A percentile compares a stretch with the other conserved stretches of the same genome.
phyloP scores from a whole-genome alignment of 2,329 filamentous ascomycete genomes.

The Calonectria naviculata region DNA sequence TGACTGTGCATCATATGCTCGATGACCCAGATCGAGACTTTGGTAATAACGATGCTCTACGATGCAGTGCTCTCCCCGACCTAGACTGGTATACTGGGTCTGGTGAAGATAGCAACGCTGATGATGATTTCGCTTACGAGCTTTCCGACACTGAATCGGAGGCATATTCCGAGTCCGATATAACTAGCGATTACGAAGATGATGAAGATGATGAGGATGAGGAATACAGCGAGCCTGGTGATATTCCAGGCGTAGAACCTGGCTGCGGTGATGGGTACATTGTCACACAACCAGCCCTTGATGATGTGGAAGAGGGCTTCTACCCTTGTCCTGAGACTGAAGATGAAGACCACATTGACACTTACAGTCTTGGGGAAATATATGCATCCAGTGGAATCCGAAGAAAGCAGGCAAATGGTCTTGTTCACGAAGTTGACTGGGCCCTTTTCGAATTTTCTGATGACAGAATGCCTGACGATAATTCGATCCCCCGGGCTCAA shows the following conservation, averaged over 20 bases:
- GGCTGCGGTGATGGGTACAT: slow-evolving; percentile 82
- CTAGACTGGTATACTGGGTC: slow-evolving; percentile 57
- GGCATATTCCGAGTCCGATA: slow-evolving; percentile 58
- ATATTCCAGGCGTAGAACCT: slow-evolving; percentile 81
- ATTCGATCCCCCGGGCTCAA: slow-evolving; percentile 67
- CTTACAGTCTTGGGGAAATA: slow-evolving; percentile 83
- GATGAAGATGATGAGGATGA: slow-evolving; percentile 66
- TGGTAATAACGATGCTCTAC: slow-evolving; percentile 38
- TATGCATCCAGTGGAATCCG: slow-evolving; percentile 92
- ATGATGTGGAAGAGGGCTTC: slow-evolving; percentile 86
- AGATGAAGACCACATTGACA: slow-evolving; percentile 85
- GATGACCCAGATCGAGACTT: slow-evolving; percentile 72
- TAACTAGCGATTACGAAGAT: slow-evolving; percentile 64
- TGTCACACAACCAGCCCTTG: slow-evolving; percentile 91
- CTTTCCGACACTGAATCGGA: slow-evolving; percentile 73
- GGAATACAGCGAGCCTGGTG: slow-evolving; percentile 72
- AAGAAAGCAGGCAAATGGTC: slow-evolving; percentile 75
- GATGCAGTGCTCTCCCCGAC: slow-evolving; percentile 53
- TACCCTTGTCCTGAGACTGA: slow-evolving; percentile 78
- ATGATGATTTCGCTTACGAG: slow-evolving; percentile 69
- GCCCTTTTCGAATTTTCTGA: slow-evolving; percentile 85
- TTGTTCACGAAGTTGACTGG: slow-evolving; percentile 96
- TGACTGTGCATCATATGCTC: slow-evolving; percentile 98
- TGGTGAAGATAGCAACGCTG: slow-evolving; percentile 54
- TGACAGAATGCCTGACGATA: slow-evolving; percentile 76